Evolutionary conservation across 768 basidiomycete species (phyloP).

Genomic region (Collybia mongolica): DNA sequence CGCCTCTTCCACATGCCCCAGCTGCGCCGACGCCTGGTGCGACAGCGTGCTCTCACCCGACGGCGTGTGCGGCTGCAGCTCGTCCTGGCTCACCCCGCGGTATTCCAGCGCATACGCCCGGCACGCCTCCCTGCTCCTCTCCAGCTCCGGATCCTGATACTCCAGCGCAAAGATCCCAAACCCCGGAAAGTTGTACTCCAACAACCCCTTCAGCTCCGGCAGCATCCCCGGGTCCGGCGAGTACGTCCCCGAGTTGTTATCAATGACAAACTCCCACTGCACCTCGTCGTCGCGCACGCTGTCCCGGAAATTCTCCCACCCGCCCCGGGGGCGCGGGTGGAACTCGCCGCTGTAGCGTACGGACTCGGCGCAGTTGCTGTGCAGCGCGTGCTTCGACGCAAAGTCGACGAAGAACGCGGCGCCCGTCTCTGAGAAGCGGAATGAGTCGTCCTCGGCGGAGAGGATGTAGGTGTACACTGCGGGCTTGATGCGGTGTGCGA

Average conservation of each 20-base stretch:
- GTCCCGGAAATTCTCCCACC: conserved; percentile 65
- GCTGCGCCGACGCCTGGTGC: conserved; percentile 17
- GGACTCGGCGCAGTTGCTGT: conserved; percentile 64
- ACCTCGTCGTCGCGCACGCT: conserved; percentile 50
- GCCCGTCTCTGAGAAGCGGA: conserved; percentile 85
- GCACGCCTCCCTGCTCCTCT: conserved; percentile 63
- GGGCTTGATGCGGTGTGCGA: conserved; percentile 61
- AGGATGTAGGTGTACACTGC: conserved; percentile 88
- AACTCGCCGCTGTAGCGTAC: conserved; percentile 82
- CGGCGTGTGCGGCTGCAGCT: conserved; percentile 60
- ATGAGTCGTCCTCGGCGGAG: conserved; percentile 67
- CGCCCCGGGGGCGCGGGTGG: conserved; percentile 69
- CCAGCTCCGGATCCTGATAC: conserved; percentile 53
- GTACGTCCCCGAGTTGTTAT: conserved; percentile 87
- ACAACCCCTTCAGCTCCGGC: conserved; percentile 54
- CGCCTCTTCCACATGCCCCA: conserved; percentile 9
- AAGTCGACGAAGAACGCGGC: conserved; percentile 87
- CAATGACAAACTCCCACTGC: conserved; percentile 80
- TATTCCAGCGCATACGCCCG: conserved; percentile 59
- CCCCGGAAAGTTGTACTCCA: conserved; percentile 76
- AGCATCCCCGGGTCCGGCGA: conserved; percentile 66
- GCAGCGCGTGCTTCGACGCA: conserved; percentile 84
- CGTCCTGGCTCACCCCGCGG: conserved; percentile 58
- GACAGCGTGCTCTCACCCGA: conserved; percentile 56
- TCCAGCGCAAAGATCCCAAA: conserved; percentile 55